Base-by-base conservation (phyloP, 2,329 filamentous ascomycete species). In the Xylaria sp. region DNA sequence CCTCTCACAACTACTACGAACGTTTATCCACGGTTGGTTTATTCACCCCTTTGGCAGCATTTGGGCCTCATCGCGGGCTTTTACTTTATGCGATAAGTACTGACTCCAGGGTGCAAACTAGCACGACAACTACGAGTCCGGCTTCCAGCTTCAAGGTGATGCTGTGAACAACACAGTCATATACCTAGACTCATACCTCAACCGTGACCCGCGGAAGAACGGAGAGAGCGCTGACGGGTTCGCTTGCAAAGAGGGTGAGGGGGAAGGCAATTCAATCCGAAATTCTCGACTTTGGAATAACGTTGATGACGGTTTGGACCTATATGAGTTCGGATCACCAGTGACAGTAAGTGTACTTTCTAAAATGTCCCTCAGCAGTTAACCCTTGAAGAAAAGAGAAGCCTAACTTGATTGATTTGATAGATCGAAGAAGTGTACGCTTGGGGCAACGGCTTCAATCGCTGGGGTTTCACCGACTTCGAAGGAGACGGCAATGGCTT, bases 201-300 rank as follows among this genome's bases (percentile, higher is more conserved):
- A 84, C 74, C 80, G 82, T 0, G 82, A 84, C 55, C 84, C 84
- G 5, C 80, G 84, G 59, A 86, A 86, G 78, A 86, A 86, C 54
- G 84, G 84, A 15, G 84, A 86, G 74, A 83, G 81, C 48, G 84
- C 84, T 10, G 84, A 86, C 62, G 84, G 84, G 0, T 83, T 86
- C 54, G 84, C 80, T 1, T 82, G 80, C 73, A 86, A 86, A 73
- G 80, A 82, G 54, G 84, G 84, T 7, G 78, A 75, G 1, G 84
- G 84, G 2, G 79, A 79, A 23, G 84, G 84, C 9, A 86, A 86
- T 60, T 71, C 82, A 1, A 71, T 86, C 7, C 80, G 80, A 33
- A 82, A 82, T 6, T 81, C 83, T 0, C 80, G 84, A 20, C 78
- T 86, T 0, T 86, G 83, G 83, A 80, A 86, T 62, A 86, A 86